Evolutionary conservation across 495 filamentous ascomycete species (phyloP), one percentile per base, ranked within the genome.

Genomic region (Tuber aestivum): DNA sequence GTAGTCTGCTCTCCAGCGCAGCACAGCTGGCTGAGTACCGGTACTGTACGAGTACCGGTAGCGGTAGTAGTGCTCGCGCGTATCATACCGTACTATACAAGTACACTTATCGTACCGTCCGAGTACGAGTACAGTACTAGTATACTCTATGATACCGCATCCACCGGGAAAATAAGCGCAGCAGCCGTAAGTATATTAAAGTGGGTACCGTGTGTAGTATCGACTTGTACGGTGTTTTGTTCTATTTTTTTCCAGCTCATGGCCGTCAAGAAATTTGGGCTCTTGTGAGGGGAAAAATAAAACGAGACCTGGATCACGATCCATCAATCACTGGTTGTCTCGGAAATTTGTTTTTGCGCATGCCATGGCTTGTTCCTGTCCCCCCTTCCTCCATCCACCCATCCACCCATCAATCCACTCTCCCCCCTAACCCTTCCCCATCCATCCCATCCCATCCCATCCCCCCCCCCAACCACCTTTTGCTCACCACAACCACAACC

Each of bases 321-420:
- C 72, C 56, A 70, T 72, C 61, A 72, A 79, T 72, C 50, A 45
- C 69, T 40, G 56, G 73, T 38, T 77, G 79, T 81, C 80, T 82
- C 80, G 80, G 80, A 82, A 75, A 81, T 82, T 82, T 81, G 80
- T 82, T 82, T 82, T 81, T 82, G 79, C 80, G 80, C 69, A 80
- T 74, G 68, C 74, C 61, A 72, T 74, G 68, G 70, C 73, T 81
- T 77, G 72, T 73, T 48, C 41, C 45, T 45, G 38, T 1, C n/a
- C n/a, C 70, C 37, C 61, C 68, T 74, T 37, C 72, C 38, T 18
- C 32, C 73, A 37, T 41, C 37, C 27, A 41, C n/a, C n/a, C n/a
- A n/a, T n/a, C n/a, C n/a, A n/a, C n/a, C n/a, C n/a, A n/a, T n/a
- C n/a, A n/a, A n/a, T n/a, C n/a, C n/a, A n/a, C n/a, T 41, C 56